A percentile compares a stretch with the other conserved stretches of the same genome.
Evolutionary conservation across 2,329 filamentous ascomycete species (phyloP).

Genomic region (Catunica adiposa): DNA sequence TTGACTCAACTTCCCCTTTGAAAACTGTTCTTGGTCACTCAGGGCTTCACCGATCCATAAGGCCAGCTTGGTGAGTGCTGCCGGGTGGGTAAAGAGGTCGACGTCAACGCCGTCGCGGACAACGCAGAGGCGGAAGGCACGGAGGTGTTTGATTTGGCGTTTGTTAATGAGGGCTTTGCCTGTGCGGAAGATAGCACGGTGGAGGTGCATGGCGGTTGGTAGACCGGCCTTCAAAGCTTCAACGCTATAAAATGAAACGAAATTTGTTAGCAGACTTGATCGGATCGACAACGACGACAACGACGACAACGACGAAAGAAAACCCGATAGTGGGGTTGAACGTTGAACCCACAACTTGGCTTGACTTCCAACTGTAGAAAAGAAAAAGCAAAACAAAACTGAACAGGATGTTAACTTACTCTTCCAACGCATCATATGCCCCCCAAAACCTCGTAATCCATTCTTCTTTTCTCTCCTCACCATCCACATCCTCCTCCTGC

Average conservation of each 20-base stretch:
- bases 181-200: conserved; percentile 83
- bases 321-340: too few relatives aligned
- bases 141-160: conserved; percentile 79
- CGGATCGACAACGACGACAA: too few relatives aligned
- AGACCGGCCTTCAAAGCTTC: conserved; percentile 61
- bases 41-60: conserved; percentile 91
- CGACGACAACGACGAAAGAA: too few relatives aligned
- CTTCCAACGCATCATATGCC: conserved; percentile 54
- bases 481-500: conserved; percentile 30
- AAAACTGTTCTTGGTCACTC: conserved; percentile 69
- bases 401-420: conserved; percentile 33
- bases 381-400: too few relatives aligned
- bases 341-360: too few relatives aligned
- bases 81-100: conserved; percentile 78
- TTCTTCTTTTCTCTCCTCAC: conserved; percentile 40
- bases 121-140: conserved; percentile 85
- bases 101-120: conserved; percentile 92
- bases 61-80: conserved; percentile 81
- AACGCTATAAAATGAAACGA: conserved; percentile 37
- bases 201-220: conserved; percentile 70
- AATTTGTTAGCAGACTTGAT: too few relatives aligned
- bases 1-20: conserved; percentile 49
- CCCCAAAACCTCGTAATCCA: conserved; percentile 55
- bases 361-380: too few relatives aligned
- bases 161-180: conserved; percentile 86